Conservation (phyloP, 1,284 basidiomycete species). For the Ganoderma leucocontextum region DNA sequence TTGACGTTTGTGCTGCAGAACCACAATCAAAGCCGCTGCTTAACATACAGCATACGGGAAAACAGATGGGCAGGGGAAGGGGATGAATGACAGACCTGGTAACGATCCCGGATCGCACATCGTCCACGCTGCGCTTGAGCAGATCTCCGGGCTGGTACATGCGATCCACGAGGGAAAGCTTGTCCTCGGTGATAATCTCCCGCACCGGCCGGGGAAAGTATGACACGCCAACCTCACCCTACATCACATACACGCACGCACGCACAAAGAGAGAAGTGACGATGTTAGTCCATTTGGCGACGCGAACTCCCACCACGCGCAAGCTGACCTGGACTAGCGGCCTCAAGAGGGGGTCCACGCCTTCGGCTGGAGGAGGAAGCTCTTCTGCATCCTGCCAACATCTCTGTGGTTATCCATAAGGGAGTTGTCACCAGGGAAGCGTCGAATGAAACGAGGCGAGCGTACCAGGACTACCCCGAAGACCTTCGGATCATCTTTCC, state of each 20-base stretch:
- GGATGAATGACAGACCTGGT: slow-evolving; percentile 41
- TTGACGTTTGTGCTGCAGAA: slow-evolving; percentile 60
- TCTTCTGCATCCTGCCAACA: slow-evolving; percentile 87
- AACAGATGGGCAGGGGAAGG: not conserved
- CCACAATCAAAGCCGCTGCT: not conserved
- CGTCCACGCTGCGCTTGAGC: slow-evolving; percentile 82
- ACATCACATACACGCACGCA: not conserved
- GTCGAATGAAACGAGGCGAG: slow-evolving; percentile 15
- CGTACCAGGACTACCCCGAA: slow-evolving; percentile 65
- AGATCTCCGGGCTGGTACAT: slow-evolving; percentile 84
- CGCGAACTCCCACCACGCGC: not conserved
- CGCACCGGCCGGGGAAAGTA: slow-evolving; percentile 67
- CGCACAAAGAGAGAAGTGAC: not conserved
- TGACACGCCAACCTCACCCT: slow-evolving; percentile 86
- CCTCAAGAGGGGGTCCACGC: slow-evolving; percentile 76
- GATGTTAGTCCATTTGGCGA: not conserved
- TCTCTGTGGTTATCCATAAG: slow-evolving; percentile 52
- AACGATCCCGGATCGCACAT: slow-evolving; percentile 83
- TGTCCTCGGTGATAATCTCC: slow-evolving; percentile 77
- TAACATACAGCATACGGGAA: slow-evolving; percentile 1
- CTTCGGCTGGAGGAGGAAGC: slow-evolving; percentile 52
- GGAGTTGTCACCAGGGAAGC: slow-evolving; percentile 6
- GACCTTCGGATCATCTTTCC: slow-evolving; percentile 50
- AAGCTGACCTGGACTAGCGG: slow-evolving; percentile 59
- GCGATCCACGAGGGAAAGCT: slow-evolving; percentile 81